phyloP scores from a whole-genome alignment of 768 basidiomycete genomes.

The Boletales sp. region DNA sequence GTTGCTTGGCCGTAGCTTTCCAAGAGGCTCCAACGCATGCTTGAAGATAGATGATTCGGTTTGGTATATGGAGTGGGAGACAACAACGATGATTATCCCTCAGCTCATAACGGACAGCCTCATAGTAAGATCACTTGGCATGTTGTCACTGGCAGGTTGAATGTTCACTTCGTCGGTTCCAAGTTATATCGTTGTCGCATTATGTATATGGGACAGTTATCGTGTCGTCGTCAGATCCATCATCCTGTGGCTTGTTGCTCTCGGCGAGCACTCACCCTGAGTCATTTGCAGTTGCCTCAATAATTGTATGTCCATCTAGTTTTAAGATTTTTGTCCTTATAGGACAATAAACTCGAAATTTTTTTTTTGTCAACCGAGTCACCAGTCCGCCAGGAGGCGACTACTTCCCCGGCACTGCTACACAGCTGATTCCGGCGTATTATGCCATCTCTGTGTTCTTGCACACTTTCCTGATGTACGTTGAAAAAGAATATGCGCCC shows the following conservation, averaged over 20 bases:
- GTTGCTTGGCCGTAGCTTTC: constrained; percentile 22
- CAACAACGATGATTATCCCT: constrained; percentile 17
- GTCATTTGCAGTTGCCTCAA: too few species aligned
- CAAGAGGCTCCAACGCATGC: constrained; percentile 25
- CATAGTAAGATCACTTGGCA: constrained; percentile 18
- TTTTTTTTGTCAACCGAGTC: background rate
- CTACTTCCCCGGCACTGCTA: background rate
- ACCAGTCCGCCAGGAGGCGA: background rate
- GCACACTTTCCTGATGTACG: constrained; percentile 1
- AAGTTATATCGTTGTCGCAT: constrained; percentile 34
- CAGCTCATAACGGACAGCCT: constrained; percentile 30
- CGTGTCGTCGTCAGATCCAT: constrained; percentile 5
- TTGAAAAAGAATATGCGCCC: constrained; percentile 3
- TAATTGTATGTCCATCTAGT: background rate
- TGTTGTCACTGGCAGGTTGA: too few species aligned
- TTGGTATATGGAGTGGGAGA: constrained; percentile 18
- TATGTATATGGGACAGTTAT: constrained; percentile 27
- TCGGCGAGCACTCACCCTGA: too few species aligned
- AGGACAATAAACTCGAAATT: too few species aligned
- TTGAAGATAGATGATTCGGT: constrained; percentile 9
- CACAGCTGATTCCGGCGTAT: constrained; percentile 2
- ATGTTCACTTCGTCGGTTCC: too few species aligned
- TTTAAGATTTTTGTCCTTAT: too few species aligned
- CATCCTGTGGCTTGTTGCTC: constrained; percentile 9
- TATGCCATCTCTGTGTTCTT: constrained; percentile 1